A percentile compares a stretch with the other conserved stretches of the same genome.
Evolutionary conservation across 345 rosid species (phyloP).

Genomic region (Aurinia saxatilis): DNA sequence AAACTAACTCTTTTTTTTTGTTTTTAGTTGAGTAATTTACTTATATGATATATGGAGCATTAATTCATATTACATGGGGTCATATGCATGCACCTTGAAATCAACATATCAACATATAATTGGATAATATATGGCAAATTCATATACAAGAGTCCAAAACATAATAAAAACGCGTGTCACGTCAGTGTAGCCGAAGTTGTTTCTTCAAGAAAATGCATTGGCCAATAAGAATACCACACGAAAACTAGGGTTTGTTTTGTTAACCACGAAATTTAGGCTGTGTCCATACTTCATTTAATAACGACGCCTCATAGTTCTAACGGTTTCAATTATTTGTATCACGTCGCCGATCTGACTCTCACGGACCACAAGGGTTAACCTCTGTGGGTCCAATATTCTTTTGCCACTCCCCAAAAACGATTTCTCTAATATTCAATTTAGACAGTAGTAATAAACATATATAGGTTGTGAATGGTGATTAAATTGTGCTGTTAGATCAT

Average conservation of each 20-base stretch:
- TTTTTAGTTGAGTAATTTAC: background rate
- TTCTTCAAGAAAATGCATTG: slow-evolving; percentile 16
- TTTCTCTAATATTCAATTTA: background rate
- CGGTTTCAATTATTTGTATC: slow-evolving; percentile 22
- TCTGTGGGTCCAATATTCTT: slow-evolving; percentile 14
- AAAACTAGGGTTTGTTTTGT: background rate
- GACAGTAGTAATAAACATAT: too few species aligned
- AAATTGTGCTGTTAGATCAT: too few species aligned
- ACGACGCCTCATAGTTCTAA: slow-evolving; percentile 22
- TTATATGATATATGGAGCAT: background rate
- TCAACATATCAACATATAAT: background rate
- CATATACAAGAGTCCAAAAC: slow-evolving; percentile 10
- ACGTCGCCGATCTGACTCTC: slow-evolving; percentile 27
- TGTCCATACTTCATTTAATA: slow-evolving; percentile 21
- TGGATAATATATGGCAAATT: slow-evolving; percentile 4
- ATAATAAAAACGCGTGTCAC: slow-evolving; percentile 3
- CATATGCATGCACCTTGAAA: background rate
- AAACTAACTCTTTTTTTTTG: too few species aligned
- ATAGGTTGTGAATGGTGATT: too few species aligned
- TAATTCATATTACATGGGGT: background rate
- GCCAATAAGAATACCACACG: slow-evolving; percentile 22
- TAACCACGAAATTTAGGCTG: background rate
- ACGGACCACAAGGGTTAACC: slow-evolving; percentile 20
- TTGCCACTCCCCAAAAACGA: background rate
- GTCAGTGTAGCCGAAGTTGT: slow-evolving; percentile 26